These are phyloP conservation scores for Cylindrotheca fusiformis DNA, from an alignment of 108 stramenopile species.

Conservation along the genomic window DNA sequence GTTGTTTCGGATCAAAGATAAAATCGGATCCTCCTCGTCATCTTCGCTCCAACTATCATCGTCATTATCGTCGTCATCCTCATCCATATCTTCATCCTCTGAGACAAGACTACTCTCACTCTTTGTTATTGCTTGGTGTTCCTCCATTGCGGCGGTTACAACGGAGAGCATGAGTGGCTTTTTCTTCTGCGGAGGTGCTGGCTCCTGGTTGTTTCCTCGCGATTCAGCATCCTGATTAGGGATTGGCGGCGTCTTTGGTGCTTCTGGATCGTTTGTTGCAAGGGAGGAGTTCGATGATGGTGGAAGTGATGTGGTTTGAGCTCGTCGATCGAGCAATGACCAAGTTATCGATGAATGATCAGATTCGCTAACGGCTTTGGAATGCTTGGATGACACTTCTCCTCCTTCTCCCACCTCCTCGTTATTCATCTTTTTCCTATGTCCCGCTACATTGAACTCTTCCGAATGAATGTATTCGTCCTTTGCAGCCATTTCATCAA, in stretches of 20 bases:
- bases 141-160: constrained; percentile 10
- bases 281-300: too few species aligned
- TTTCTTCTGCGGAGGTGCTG: background rate
- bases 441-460: constrained; percentile 28
- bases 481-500: constrained; percentile 54
- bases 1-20: constrained; percentile 12
- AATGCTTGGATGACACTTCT: too few species aligned
- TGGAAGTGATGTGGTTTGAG: too few species aligned
- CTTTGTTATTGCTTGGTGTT: background rate
- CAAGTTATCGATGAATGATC: too few species aligned
- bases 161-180: constrained; percentile 7
- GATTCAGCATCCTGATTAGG: too few species aligned
- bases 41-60: constrained; percentile 6
- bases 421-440: too few species aligned
- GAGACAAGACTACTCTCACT: background rate
- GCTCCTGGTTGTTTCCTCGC: too few species aligned
- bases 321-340: constrained; percentile 24
- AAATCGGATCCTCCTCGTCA: constrained; percentile 19
- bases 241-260: constrained; percentile 1
- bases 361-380: too few species aligned
- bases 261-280: background rate
- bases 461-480: constrained; percentile 52
- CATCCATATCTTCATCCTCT: background rate
- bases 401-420: too few species aligned
- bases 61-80: constrained; percentile 5